Evolutionary conservation across 192 early-diverging fungal genomes (phyloP), one percentile per base, ranked within the genome.

Genomic region (Phlyctochytrium bullatum): DNA sequence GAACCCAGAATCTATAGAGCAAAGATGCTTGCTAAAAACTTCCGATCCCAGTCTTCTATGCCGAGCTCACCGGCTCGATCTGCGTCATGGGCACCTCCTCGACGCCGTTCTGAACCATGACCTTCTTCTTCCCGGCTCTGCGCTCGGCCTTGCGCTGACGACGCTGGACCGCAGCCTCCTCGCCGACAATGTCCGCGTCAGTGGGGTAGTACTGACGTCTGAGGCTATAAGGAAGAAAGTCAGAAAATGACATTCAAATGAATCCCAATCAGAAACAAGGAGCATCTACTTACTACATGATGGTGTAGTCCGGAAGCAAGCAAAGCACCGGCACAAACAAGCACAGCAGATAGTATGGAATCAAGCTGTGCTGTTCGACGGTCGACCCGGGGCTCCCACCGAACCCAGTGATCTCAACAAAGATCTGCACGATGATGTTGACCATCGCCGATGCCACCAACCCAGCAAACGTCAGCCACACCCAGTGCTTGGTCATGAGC

Each of bases 401-500:
- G 58, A 70, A 68, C 31, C 35, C 64, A 27, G 66, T 69, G 24
- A 72, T 23, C 57, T 73, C 73, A 29, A 80, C 50, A 2, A 78
- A 52, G 53, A 75, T 66, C 68, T 76, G 76, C 14, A 73, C 68
- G 30, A 36, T 20, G 1, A 78, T 32, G 47, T 76, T 76, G 10
- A 75, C 61, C 2, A 66, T 23, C 25, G 73, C 33, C 50, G 63
- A 67, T 20, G 59, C 25, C 25, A 73, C 23, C 10, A 80, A 27
- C 35, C 65, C 75, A 16, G 65, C 33, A 32, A 51, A 64, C 40
- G 64, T 73, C 33, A 64, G n/a, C 64, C 74, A 80, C 1, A 77
- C 56, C 78, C 79, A 85, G 28, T 62, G 67, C 16, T 70, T 29
- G 6, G 76, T 71, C 20, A 76, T 64, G 35, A 80, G 29, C 10